Evolutionary conservation across 257 asterid genomes (phyloP).

Genomic region (Solanum gandarillasii): DNA sequence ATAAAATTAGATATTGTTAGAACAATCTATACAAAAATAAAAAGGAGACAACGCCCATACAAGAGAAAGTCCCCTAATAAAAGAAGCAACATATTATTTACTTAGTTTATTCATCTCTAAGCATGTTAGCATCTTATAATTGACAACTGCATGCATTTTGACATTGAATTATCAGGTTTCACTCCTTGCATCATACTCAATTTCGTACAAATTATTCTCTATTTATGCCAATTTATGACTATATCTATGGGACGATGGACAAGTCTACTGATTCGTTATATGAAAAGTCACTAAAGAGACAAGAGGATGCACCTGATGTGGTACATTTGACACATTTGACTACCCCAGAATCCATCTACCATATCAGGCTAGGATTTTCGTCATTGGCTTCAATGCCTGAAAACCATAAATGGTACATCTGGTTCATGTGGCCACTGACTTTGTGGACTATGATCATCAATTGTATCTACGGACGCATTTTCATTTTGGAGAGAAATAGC

Average conservation of each 20-base stretch:
- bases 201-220: slow-evolving; percentile 49
- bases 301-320: slow-evolving; percentile 35
- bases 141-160: background rate
- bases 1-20: background rate
- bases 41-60: background rate
- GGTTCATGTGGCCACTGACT: slow-evolving; percentile 34
- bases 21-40: background rate
- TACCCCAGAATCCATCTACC: slow-evolving; percentile 46
- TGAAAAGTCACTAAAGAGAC: slow-evolving; percentile 24
- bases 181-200: slow-evolving; percentile 62
- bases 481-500: slow-evolving; percentile 25
- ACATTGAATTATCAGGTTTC: slow-evolving; percentile 26
- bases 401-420: background rate
- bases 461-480: slow-evolving; percentile 17
- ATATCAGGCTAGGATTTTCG: slow-evolving; percentile 44
- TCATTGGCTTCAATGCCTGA: slow-evolving; percentile 50
- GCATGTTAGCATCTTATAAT: background rate
- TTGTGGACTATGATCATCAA: slow-evolving; percentile 25
- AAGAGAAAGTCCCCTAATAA: background rate
- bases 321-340: slow-evolving; percentile 53
- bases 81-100: background rate
- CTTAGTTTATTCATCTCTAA: background rate
- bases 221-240: slow-evolving; percentile 62
- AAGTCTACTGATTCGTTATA: slow-evolving; percentile 20
- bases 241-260: slow-evolving; percentile 44